Evolutionary conservation across 164 flowering plant species (phyloP), one percentile per base, ranked within the genome.

Genomic region (Tetracentron sinense): DNA sequence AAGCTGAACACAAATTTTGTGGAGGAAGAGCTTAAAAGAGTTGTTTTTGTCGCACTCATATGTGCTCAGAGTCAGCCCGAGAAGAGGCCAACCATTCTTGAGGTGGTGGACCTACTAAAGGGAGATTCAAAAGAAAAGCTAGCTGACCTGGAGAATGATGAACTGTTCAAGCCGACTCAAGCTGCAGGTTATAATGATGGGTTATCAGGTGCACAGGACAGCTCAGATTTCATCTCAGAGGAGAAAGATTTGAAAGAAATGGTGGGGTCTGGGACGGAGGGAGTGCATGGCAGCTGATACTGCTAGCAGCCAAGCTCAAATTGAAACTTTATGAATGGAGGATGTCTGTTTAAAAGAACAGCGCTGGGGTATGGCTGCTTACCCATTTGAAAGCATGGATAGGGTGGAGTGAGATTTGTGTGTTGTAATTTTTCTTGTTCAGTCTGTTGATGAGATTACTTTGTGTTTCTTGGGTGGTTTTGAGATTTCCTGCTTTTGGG

Each of bases 81-180:
- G 80, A 87, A 82, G 69, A 83, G 98, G 74, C 98, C 95, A 2
- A 81, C 87, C 0, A 92, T 92, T 78, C 78, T 82, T 29, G 95
- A 91, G 48, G 94, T 85, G 63, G 73, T 87, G 44, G 94, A 87
- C 53, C 72, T 89, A 42, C 80, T 92, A 4, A 89, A 83, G 66
- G 94, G 95, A 54, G 87, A 84, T 2, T 77, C 87, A 10, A 79
- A 82, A 53, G 90, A 85, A 71, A 90, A 83, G 73, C 56, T 86
- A 19, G 69, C 77, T 21, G 75, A 74, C 60, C 58, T 88, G 12
- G 89, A 82, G 66, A 80, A 74, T 52, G 64, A 79, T 68, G 85
- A 80, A 58, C 57, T 85, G 61, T 89, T 87, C 66, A 77, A 65
- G 54, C 52, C 5, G 6, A 69, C 69, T 26, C 68, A 35, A 26